Base-by-base conservation (phyloP, 78 protist genomes). In the Dictyostelium firmibasis region DNA sequence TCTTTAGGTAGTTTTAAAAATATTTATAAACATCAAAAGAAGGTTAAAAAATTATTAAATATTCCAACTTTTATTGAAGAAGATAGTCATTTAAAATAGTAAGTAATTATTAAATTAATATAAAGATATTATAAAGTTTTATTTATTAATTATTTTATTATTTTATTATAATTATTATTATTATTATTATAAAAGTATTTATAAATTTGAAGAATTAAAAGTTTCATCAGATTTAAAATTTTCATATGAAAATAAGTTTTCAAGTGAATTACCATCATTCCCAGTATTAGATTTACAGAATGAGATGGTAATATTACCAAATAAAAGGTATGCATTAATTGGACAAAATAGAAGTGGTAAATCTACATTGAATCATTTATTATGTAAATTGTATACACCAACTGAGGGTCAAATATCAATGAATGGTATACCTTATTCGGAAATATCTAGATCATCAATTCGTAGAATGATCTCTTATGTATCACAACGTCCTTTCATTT, bases 21-120 rank as follows among this genome's bases (percentile, higher is more conserved):
- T 82, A 91, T 91, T 29, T 78, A 78, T 70, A 84, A 91, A 62
- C 95, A 91, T 72, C 95, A 91, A 64, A 85, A 84, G 29, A 84
- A 91, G 50, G 95, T 91, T 70, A 84, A 77, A 35, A 77, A 91
- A 47, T 47, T 91, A 44, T 84, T 91, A 60, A 67, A 91, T 70
- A 84, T 91, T 25, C 95, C 95, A 35, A 91, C 91, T 8, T 91
- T 91, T 91, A 81, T 91, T 36, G 86, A 91, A 64, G 95, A 91
- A 72, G 91, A 85, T 64, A 76, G 81, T 29, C 43, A 91, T 33
- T 78, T 84, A 13, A 84, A 82, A 85, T 72, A 74, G 89, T 84
- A 91, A 27, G 75, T 76, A n/a, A 38, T 20, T 8, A 18, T 83
- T 25, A n/a, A n/a, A n/a, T n/a, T n/a, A n/a, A n/a, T n/a, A n/a